Conservation (phyloP, 208 protist species). For the Acanthamoeba sp. region DNA sequence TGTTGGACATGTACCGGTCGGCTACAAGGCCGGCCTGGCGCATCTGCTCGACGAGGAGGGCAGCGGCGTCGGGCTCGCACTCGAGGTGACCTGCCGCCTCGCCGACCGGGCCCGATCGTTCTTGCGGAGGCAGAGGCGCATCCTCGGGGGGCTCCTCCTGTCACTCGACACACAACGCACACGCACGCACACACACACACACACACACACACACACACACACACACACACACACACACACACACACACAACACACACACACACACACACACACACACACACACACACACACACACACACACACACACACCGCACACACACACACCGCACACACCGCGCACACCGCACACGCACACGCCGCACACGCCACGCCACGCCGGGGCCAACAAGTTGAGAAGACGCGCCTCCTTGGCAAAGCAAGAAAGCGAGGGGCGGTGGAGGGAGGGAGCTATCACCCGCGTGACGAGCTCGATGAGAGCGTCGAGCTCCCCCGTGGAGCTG, state of each 20-base stretch:
- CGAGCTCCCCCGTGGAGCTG: not conserved
- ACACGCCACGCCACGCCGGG: too few species aligned
- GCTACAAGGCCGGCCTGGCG: not conserved
- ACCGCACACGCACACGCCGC: not conserved
- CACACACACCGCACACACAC: too few species aligned
- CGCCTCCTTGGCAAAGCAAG: too few species aligned
- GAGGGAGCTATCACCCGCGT: not conserved
- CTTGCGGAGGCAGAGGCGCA: not conserved
- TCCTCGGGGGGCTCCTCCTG: not conserved
- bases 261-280: too few species aligned
- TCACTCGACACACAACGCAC: not conserved
- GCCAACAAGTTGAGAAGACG: too few species aligned
- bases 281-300: too few species aligned
- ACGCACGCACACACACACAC: not conserved
- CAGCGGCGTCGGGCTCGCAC: not conserved
- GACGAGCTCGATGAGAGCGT: not conserved
- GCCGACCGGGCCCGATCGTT: not conserved
- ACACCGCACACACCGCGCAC: too few species aligned
- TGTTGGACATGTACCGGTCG: not conserved
- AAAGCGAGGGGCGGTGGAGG: not conserved
- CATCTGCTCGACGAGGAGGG: not conserved
- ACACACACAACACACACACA: too few species aligned
- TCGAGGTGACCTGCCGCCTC: not conserved
- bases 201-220: too few species aligned
- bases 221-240: too few species aligned